Evolutionary conservation across 768 basidiomycete genomes (phyloP).

Genomic region (Mycena crocata): DNA sequence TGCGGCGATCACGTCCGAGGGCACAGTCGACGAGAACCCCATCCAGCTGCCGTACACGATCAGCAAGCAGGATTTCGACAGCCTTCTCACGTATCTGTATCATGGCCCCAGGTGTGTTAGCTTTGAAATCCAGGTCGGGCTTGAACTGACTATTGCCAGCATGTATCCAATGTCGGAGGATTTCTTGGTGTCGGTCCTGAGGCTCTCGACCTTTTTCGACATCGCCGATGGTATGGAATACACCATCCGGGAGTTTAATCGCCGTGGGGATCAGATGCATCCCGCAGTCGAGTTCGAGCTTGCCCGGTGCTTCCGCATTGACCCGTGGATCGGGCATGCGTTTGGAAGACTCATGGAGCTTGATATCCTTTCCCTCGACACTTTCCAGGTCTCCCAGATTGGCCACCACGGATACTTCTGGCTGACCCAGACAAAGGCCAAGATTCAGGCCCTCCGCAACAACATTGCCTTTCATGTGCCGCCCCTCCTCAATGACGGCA

Average conservation of each 20-base stretch:
- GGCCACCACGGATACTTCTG: not conserved
- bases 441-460: not conserved
- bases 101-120: slow-evolving; percentile 3
- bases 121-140: not conserved
- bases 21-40: slow-evolving; percentile 9
- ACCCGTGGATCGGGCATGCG: slow-evolving; percentile 4
- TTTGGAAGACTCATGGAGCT: slow-evolving; percentile 5
- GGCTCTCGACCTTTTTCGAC: slow-evolving; percentile 4
- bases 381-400: slow-evolving; percentile 1
- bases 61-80: not conserved
- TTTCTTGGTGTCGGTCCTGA: slow-evolving; percentile 12
- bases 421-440: slow-evolving; percentile 13
- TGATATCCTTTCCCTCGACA: not conserved
- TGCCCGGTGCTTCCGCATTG: slow-evolving; percentile 8
- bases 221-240: not conserved
- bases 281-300: slow-evolving; percentile 20
- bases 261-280: not conserved
- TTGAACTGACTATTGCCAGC: not conserved
- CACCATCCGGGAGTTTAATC: not conserved
- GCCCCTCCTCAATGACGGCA: not conserved
- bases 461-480: slow-evolving; percentile 15
- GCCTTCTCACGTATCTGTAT: slow-evolving; percentile 10
- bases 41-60: slow-evolving; percentile 6
- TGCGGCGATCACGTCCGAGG: not conserved
- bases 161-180: slow-evolving; percentile 1